Evolutionary conservation across 1,284 basidiomycete species (phyloP).

Genomic region (Cystobasidium pallidum): DNA sequence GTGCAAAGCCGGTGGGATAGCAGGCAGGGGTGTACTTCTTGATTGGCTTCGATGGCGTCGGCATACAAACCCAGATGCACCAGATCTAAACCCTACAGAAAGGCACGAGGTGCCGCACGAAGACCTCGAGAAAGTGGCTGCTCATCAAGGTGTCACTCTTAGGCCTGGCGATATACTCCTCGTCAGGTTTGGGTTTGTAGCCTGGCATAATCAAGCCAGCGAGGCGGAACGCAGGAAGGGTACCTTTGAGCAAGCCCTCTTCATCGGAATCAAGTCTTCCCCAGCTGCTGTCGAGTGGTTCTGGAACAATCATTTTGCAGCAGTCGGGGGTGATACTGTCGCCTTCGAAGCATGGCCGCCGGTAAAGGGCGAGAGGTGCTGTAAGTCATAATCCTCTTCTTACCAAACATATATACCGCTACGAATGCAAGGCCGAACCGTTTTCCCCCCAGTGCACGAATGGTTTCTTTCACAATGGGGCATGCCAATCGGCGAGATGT

Average conservation of each 20-base stretch:
- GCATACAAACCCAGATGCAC: constrained; percentile 19
- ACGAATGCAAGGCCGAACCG: background rate
- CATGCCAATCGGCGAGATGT: constrained; percentile 58
- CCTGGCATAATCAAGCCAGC: constrained; percentile 53
- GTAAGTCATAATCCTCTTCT: constrained; percentile 22
- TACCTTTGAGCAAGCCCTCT: constrained; percentile 35
- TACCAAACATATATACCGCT: too few species aligned
- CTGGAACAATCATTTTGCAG: constrained; percentile 58
- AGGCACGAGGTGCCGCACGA: constrained; percentile 55
- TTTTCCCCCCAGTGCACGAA: constrained; percentile 34
- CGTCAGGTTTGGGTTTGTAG: constrained; percentile 57
- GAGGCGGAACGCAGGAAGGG: constrained; percentile 49
- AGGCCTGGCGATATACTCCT: constrained; percentile 56
- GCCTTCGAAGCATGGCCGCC: constrained; percentile 48
- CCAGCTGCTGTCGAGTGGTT: constrained; percentile 43
- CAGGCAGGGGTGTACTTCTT: constrained; percentile 58
- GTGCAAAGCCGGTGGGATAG: constrained; percentile 54
- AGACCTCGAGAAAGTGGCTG: constrained; percentile 54
- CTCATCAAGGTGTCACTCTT: constrained; percentile 53
- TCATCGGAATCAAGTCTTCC: constrained; percentile 42
- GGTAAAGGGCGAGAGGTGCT: constrained; percentile 21
- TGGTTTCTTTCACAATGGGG: constrained; percentile 44
- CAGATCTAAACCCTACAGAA: constrained; percentile 33
- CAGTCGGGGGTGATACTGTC: constrained; percentile 57
- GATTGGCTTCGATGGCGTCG: constrained; percentile 53